Evolutionary conservation across 345 rosid species (phyloP), one percentile per base, ranked within the genome.

Genomic region (Lepidium aucheri): DNA sequence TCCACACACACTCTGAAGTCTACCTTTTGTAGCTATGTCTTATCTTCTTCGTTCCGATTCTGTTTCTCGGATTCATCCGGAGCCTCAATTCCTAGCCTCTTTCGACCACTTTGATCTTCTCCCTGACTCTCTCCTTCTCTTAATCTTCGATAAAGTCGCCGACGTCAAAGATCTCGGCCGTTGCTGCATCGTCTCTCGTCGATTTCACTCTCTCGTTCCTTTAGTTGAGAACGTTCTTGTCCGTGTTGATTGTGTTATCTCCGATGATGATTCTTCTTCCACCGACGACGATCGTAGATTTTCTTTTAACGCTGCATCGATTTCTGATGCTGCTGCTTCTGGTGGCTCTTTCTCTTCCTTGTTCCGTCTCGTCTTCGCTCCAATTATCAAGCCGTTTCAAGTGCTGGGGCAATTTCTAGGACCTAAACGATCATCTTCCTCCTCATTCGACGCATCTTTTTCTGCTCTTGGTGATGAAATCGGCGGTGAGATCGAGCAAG

Each of bases 101-200:
- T 41, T 73, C 73, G 97, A 94, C 79, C 97, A 85, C 78, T 83
- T 94, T 82, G 99, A 94, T 82, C 84, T 83, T 4, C 83, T 94
- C 0, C 97, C 95, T 0, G 96, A 90, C 77, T 72, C 97, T 0
- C 70, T 94, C 24, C 86, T 94, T 45, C 86, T 88, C 30, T 49
- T 88, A 2, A 76, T 94, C 66, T 90, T 94, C 79, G 88, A 94
- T 42, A 82, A 73, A 74, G 84, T 94, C 82, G 89, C 88, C 43
- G 95, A 94, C 67, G 96, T 94, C 63, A 94, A 94, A 55, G 90
- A 90, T 54, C 86, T 94, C 20, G 99, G 99, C 63, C 87, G 97
- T 9, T 94, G 95, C 90, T 84, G 87, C 53, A 84, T 84, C 61
- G 99, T 86, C 3, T 90, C 92, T 6, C 89, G 87, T 4, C 68